phyloP scores from a whole-genome alignment of 176 grass and related monocot species.

The Oryza glumipatula region DNA sequence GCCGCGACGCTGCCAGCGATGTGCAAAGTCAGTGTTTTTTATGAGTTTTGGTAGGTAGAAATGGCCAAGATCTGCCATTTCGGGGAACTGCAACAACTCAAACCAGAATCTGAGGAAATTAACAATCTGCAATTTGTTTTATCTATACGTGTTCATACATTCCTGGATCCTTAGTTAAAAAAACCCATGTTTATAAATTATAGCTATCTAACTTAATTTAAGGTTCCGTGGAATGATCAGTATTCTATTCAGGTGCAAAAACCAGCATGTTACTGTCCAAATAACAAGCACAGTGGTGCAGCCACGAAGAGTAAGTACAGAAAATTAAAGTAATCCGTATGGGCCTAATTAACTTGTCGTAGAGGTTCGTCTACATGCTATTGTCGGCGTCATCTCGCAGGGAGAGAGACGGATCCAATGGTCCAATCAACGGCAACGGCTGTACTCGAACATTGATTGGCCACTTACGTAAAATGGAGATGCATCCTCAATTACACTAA shows the following conservation, averaged over 20 bases:
- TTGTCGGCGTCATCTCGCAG: slow-evolving; percentile 1
- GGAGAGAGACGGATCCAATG: not conserved
- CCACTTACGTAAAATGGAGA: not conserved
- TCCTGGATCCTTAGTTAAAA: slow-evolving; percentile 34
- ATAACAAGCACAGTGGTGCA: not conserved
- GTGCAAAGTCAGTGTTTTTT: slow-evolving; percentile 27
- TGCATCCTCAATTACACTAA: not conserved
- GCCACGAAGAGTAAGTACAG: not conserved
- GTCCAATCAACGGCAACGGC: not conserved
- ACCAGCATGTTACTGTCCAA: not conserved
- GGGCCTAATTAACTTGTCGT: slow-evolving; percentile 8
- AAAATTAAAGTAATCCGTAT: not conserved
- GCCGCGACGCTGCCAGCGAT: not conserved
- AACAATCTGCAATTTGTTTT: slow-evolving; percentile 27
- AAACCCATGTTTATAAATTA: not conserved
- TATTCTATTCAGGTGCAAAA: not conserved
- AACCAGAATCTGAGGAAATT: slow-evolving; percentile 30
- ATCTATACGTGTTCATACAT: slow-evolving; percentile 34
- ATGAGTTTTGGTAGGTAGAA: not conserved
- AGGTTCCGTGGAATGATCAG: not conserved
- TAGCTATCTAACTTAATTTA: not conserved
- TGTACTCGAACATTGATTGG: not conserved
- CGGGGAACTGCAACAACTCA: slow-evolving; percentile 1
- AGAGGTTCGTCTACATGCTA: not conserved
- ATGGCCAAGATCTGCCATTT: slow-evolving; percentile 13